Evolutionary conservation across 371 early-diverging fungal species (phyloP), one percentile per base, ranked within the genome.

Genomic region (Actinomortierella wolfii): DNA sequence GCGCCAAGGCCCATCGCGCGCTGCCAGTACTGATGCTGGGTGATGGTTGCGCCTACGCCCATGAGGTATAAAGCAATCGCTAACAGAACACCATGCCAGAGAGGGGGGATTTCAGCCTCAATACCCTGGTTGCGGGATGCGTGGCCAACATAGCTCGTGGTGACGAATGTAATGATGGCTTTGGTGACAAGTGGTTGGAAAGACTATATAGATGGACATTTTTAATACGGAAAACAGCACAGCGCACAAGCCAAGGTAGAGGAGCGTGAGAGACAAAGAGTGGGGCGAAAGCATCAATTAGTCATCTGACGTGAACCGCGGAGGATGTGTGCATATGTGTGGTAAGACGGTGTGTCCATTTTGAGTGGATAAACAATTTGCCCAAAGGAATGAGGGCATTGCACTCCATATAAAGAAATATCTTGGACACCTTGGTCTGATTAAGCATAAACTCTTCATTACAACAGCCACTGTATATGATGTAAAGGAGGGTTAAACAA

Each of bases 1-100:
- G 88, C 66, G 25, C 85, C 88, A 7, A 63, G 59, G 14, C 61
- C 56, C 29, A 73, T 79, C 41, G 78, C 60, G 17, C 57, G 56
- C 15, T 76, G 73, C 66, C 78, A 79, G 57, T 64, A 77, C 39
- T 67, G 69, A 46, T 79, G 78, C 21, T 54, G 48, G n/a, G 56
- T 42, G 7, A 79, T 7, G 8, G 76, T 68, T 7, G 74, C 49
- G 17, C 61, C 2, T 21, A 75, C 57, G 40, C 74, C 76, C 76
- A 79, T 76, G 9, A 62, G 25, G 29, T 61, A 78, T 13, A 79
- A 60, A 17, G 51, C 61, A 15, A 77, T 59, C 26, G 64, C 57
- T 59, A 70, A 68, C 34, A 66, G 40, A 20, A 64, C 71, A 20
- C 79, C 79, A 18, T 61, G 64, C 48, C 76, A 76, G 25, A 71